These are phyloP conservation scores for Solanum etuberosum DNA, from an alignment of 257 asterid genomes.

Conservation along the genomic window DNA sequence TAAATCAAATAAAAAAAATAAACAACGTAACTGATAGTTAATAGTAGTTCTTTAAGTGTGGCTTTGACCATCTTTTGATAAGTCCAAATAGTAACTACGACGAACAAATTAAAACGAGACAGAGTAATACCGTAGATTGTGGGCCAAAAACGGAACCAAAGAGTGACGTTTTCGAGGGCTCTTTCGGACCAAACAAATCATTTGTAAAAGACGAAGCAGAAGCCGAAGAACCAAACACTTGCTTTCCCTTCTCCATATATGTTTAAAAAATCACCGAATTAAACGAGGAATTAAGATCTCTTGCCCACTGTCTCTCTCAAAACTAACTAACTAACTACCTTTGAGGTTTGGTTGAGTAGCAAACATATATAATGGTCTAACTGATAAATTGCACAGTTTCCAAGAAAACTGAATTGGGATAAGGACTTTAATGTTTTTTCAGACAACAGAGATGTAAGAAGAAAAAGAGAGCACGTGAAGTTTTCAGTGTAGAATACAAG, in stretches of 20 bases:
- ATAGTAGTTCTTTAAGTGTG: not conserved
- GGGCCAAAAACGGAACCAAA: conserved; percentile 66
- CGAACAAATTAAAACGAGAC: not conserved
- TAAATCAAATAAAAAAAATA: no score
- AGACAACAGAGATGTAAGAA: not conserved
- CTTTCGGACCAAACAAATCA: conserved; percentile 66
- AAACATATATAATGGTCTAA: not conserved
- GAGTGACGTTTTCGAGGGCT: conserved; percentile 2
- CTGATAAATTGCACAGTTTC: not conserved
- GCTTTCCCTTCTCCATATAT: conserved; percentile 60
- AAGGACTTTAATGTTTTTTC: not conserved
- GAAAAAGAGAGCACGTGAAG: not conserved
- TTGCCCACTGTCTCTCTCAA: not conserved
- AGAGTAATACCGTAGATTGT: conserved; percentile 29
- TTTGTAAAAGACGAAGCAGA: conserved; percentile 34
- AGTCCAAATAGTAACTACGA: not conserved
- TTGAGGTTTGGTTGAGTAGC: not conserved
- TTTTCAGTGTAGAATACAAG: not conserved
- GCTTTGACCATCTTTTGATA: not conserved
- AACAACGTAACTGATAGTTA: not conserved
- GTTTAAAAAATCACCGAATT: not conserved
- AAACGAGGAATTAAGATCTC: not conserved
- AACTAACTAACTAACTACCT: not conserved
- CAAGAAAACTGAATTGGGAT: not conserved
- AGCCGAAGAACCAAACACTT: conserved; percentile 15